Percentiles rank a stretch among this genome's conserved stretches.
Evolutionary conservation across 352 stramenopile genomes (phyloP).

Genomic region (Phytopythium montanum): DNA sequence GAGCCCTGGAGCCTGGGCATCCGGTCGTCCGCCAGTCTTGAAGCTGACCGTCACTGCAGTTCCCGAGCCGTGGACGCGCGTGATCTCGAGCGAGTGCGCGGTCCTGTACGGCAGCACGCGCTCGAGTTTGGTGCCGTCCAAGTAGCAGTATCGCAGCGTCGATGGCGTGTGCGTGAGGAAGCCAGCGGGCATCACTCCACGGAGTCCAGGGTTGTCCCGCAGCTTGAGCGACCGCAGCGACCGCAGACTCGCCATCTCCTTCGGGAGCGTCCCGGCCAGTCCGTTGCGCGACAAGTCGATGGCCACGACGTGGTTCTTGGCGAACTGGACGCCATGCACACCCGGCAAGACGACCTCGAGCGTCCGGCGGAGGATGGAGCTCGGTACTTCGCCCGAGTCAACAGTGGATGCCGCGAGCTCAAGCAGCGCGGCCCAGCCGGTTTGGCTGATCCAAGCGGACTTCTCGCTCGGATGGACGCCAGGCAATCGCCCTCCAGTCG

Average conservation of each 20-base stretch:
- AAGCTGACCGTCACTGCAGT: slow-evolving; percentile 39
- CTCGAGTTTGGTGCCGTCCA: slow-evolving; percentile 49
- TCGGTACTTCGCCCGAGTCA: not conserved
- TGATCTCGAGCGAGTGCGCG: slow-evolving; percentile 59
- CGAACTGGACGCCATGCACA: slow-evolving; percentile 46
- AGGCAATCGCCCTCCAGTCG: slow-evolving; percentile 24
- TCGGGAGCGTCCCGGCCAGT: slow-evolving; percentile 39
- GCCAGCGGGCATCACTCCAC: slow-evolving; percentile 18
- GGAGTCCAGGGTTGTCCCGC: slow-evolving; percentile 43
- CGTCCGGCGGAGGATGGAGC: slow-evolving; percentile 7
- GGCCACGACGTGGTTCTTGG: slow-evolving; percentile 53
- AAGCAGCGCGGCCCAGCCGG: slow-evolving; percentile 32
- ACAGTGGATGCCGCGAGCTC: slow-evolving; percentile 6
- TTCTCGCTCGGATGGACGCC: not conserved
- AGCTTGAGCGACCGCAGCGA: slow-evolving; percentile 56
- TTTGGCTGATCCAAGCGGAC: slow-evolving; percentile 31
- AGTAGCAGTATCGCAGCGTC: slow-evolving; percentile 56
- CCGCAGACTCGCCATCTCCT: slow-evolving; percentile 33
- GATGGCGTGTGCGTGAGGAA: slow-evolving; percentile 12
- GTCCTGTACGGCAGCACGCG: slow-evolving; percentile 39
- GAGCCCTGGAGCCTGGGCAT: not conserved
- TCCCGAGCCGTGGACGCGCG: slow-evolving; percentile 27
- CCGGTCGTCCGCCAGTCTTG: slow-evolving; percentile 17
- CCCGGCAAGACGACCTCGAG: slow-evolving; percentile 32
- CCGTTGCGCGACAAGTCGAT: slow-evolving; percentile 53